phyloP scores from a whole-genome alignment of 176 grass and related monocot species.

The Eleusine coracana region DNA sequence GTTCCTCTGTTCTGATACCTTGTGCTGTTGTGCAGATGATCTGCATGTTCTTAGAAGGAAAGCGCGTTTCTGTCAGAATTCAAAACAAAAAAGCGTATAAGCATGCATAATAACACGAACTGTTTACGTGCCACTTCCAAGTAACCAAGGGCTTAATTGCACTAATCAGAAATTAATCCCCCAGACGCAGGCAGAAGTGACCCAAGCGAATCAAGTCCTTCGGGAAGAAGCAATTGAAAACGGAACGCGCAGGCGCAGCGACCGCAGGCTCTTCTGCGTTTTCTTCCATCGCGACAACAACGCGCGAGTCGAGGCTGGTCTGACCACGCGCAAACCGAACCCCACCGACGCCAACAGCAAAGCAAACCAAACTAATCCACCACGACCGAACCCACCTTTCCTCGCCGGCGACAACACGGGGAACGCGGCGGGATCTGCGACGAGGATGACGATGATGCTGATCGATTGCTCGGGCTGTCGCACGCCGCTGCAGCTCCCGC shows the following conservation, averaged over 20 bases:
- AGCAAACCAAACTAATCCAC: constrained; percentile 30
- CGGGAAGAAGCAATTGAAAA: neutral
- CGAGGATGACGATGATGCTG: constrained; percentile 68
- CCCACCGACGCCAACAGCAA: neutral
- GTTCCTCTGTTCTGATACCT: no score
- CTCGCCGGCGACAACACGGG: constrained; percentile 7
- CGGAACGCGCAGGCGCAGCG: neutral
- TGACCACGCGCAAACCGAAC: constrained; percentile 19
- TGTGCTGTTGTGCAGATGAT: no score
- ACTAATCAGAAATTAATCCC: neutral
- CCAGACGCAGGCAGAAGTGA: neutral
- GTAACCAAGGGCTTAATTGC: neutral
- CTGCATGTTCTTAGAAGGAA: no score
- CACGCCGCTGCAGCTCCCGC: constrained; percentile 76
- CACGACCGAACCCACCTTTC: neutral
- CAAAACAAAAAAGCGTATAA: no score
- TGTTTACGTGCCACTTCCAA: neutral
- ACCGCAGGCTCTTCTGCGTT: neutral
- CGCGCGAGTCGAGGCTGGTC: neutral
- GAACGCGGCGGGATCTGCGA: constrained; percentile 21
- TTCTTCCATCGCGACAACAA: constrained; percentile 4
- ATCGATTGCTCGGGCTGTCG: constrained; percentile 90
- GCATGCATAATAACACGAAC: neutral
- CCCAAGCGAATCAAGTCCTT: neutral
- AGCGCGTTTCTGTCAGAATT: no score